These are phyloP conservation scores for Colletotrichum gloeosporioides DNA, from an alignment of 2,329 filamentous ascomycete genomes.

Conservation along the genomic window DNA sequence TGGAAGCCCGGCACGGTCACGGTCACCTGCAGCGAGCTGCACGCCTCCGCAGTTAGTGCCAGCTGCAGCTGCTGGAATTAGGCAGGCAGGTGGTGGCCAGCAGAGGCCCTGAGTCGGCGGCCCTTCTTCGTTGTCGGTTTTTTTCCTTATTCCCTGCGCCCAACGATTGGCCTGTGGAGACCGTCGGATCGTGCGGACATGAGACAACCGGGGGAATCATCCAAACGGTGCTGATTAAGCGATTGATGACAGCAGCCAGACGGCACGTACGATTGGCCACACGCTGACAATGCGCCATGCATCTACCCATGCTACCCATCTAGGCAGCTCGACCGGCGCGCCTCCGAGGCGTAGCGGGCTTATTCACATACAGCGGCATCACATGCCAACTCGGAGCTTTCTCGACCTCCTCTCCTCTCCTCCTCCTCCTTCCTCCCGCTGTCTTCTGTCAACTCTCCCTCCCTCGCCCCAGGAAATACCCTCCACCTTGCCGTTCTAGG, in stretches of 20 bases:
- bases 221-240: not conserved
- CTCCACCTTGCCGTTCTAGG: conserved; percentile 15
- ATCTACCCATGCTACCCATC: not conserved
- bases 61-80: not conserved
- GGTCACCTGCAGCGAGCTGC: conserved; percentile 17
- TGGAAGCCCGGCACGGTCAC: conserved; percentile 11
- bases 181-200: conserved; percentile 2
- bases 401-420: not conserved
- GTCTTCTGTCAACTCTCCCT: conserved; percentile 12
- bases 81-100: not conserved
- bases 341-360: not conserved
- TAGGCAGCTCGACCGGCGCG: not conserved
- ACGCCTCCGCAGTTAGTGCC: conserved; percentile 3
- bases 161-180: not conserved
- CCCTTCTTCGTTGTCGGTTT: not conserved
- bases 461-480: conserved; percentile 11
- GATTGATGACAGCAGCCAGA: not conserved
- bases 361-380: conserved; percentile 21
- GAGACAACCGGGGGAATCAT: conserved; percentile 7
- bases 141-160: not conserved
- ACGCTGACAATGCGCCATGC: not conserved
- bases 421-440: conserved; percentile 4
- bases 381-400: conserved; percentile 20
- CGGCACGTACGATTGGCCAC: not conserved
- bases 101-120: not conserved